Evolutionary conservation across 345 rosid genomes (phyloP).

Genomic region (Brassica napus): DNA sequence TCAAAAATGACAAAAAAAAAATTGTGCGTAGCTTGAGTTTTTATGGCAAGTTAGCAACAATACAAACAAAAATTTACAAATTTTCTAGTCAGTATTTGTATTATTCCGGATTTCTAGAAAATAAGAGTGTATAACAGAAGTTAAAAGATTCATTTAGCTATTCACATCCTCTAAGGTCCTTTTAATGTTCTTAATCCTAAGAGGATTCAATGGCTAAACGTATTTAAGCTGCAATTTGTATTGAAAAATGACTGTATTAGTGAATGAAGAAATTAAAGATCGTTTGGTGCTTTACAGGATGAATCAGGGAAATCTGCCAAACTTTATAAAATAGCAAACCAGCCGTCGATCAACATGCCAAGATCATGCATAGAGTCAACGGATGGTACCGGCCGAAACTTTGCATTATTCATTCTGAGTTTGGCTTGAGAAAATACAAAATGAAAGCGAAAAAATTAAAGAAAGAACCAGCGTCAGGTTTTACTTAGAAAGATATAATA

Average conservation of each 20-base stretch:
- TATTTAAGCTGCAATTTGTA: neutral
- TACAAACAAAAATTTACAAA: neutral
- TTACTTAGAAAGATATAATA: neutral
- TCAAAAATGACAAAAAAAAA: neutral
- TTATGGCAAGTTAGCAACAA: neutral
- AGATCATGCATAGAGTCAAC: neutral
- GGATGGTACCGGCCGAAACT: neutral
- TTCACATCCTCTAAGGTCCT: neutral
- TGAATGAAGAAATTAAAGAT: neutral
- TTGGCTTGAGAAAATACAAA: neutral
- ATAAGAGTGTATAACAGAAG: neutral
- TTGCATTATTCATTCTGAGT: neutral
- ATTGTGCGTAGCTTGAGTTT: neutral
- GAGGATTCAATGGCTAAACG: neutral
- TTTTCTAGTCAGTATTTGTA: neutral
- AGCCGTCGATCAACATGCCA: neutral
- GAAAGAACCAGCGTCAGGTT: constrained; percentile 12
- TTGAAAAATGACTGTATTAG: neutral
- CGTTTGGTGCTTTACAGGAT: neutral
- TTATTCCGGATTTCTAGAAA: neutral
- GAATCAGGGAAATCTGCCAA: neutral
- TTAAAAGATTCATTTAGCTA: neutral
- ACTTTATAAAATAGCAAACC: neutral
- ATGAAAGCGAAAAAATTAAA: neutral
- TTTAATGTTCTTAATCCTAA: neutral